A percentile compares a stretch with the other conserved stretches of the same genome.
These are phyloP conservation scores for Trypanosoma lewisi DNA, from an alignment of 208 protist species.

Conservation along the genomic window DNA sequence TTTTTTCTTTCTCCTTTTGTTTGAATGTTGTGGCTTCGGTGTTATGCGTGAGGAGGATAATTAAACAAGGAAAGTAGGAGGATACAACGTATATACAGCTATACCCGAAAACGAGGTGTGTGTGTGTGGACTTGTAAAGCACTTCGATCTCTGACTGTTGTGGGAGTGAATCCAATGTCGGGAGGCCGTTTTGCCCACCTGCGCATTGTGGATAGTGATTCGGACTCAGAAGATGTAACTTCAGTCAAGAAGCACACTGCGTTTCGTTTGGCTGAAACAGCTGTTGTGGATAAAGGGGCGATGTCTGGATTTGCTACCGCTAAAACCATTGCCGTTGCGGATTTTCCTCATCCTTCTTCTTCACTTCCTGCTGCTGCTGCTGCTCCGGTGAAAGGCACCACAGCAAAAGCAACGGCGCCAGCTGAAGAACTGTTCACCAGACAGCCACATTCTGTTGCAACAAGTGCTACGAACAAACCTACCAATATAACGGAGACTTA, in stretches of 20 bases:
- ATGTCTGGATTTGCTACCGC: not conserved
- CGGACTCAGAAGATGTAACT: constrained; percentile 39
- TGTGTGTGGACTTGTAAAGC: too few relatives aligned
- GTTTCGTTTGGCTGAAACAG: not conserved
- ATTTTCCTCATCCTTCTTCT: not conserved
- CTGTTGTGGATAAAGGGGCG: not conserved
- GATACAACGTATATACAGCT: too few relatives aligned
- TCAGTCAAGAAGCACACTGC: not conserved
- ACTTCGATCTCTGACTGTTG: too few relatives aligned
- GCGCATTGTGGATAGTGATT: constrained; percentile 57
- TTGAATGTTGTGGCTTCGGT: too few relatives aligned
- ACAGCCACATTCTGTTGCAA: not conserved
- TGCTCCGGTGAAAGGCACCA: not conserved
- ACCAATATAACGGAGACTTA: not conserved
- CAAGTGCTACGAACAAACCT: not conserved
- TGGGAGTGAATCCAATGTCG: too few relatives aligned
- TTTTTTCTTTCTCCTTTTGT: too few relatives aligned
- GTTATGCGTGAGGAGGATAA: too few relatives aligned
- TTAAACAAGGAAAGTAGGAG: too few relatives aligned
- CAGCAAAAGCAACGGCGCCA: not conserved
- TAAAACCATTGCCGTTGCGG: too few relatives aligned
- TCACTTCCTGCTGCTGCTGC: not conserved
- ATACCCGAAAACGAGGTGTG: too few relatives aligned
- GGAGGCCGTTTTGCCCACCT: constrained; percentile 43
- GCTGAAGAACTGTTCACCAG: not conserved